A percentile compares a stretch with the other conserved stretches of the same genome.
Evolutionary conservation across 768 basidiomycete species (phyloP).

Genomic region (Naganishia vishniacii): DNA sequence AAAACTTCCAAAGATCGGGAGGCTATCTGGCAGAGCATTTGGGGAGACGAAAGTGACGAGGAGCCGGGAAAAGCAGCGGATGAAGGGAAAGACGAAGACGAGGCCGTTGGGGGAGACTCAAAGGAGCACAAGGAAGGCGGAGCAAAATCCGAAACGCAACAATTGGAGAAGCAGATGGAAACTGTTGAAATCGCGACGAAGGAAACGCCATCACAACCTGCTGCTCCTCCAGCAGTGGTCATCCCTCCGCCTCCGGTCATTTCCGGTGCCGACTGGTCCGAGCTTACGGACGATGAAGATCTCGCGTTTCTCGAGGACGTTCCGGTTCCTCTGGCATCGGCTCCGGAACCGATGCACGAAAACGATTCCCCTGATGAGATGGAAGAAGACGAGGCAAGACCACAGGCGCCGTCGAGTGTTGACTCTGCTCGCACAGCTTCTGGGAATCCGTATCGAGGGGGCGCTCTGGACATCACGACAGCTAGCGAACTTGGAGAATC

Average conservation of each 20-base stretch:
- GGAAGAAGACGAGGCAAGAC: not conserved
- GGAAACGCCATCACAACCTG: not conserved
- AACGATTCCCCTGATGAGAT: not conserved
- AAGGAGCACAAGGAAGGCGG: not conserved
- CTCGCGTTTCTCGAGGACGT: slow-evolving; percentile 12
- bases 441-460: too few relatives aligned
- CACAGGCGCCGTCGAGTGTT: not conserved
- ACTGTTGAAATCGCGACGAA: not conserved
- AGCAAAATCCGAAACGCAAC: not conserved
- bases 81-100: not conserved
- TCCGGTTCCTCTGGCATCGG: not conserved
- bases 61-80: not conserved
- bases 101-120: not conserved
- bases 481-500: slow-evolving; percentile 7
- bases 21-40: slow-evolving; percentile 20
- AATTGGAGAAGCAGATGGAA: not conserved
- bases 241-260: slow-evolving; percentile 18
- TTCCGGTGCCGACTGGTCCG: slow-evolving; percentile 15
- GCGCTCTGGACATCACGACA: not conserved
- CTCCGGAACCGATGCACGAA: not conserved
- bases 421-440: not conserved
- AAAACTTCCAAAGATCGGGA: slow-evolving; percentile 7
- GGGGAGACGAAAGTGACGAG: slow-evolving; percentile 15
- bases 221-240: not conserved
- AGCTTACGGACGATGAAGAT: slow-evolving; percentile 15